A percentile compares a stretch with the other conserved stretches of the same genome.
Conservation (phyloP, 1,284 basidiomycete genomes). For the Cystobasidium sp. region DNA sequence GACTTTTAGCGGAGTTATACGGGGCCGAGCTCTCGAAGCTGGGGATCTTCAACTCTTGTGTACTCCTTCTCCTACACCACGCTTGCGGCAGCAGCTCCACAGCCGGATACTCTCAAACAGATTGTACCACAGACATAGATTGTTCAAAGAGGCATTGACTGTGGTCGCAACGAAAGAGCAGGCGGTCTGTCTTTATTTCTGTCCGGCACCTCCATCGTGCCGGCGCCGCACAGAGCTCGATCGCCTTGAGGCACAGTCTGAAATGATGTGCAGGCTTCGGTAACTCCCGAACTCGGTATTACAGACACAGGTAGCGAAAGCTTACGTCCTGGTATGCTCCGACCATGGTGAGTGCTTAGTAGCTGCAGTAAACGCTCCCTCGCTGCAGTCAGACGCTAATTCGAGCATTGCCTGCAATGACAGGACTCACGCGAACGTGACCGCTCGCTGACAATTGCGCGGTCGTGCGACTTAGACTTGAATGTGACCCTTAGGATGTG, state of each 20-base stretch:
- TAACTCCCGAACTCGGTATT: constrained; percentile 3
- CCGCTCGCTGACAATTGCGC: constrained; percentile 73
- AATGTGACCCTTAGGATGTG: constrained; percentile 81
- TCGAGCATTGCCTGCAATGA: neutral
- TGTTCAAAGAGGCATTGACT: neutral
- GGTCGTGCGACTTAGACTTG: constrained; percentile 80
- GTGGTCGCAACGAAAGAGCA: neutral
- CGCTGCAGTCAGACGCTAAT: neutral
- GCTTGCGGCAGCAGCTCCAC: no score
- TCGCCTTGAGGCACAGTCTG: neutral
- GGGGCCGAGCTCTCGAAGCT: no score
- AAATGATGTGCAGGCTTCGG: neutral
- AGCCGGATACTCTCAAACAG: no score
- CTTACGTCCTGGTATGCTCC: neutral
- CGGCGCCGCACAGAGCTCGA: neutral
- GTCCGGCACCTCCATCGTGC: constrained; percentile 10
- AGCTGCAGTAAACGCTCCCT: neutral
- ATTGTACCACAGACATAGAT: neutral
- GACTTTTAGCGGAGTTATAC: no score
- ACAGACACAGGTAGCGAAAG: neutral
- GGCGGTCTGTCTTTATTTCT: neutral
- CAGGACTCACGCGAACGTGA: constrained; percentile 45
- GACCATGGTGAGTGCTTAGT: neutral
- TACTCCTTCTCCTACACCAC: neutral
- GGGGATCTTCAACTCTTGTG: neutral